phyloP scores from a whole-genome alignment of 2,329 filamentous ascomycete species.

The Venturia oleaginea region DNA sequence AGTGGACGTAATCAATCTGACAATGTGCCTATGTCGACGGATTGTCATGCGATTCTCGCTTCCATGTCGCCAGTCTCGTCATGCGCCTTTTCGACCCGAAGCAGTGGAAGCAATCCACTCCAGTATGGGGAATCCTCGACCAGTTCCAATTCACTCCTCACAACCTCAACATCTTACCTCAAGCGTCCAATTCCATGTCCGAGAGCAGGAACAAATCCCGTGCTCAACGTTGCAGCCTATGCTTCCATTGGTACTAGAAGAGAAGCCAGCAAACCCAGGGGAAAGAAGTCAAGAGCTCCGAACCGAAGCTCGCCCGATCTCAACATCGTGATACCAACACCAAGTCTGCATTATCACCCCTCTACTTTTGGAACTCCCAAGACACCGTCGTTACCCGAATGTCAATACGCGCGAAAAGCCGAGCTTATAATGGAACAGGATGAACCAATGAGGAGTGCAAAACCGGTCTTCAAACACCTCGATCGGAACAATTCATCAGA shows the following conservation, averaged over 20 bases:
- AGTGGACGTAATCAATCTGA: background rate
- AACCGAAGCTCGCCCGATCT: background rate
- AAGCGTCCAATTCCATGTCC: background rate
- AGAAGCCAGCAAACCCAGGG: background rate
- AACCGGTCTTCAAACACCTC: background rate
- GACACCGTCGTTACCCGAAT: background rate
- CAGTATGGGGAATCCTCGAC: background rate
- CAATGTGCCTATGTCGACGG: background rate
- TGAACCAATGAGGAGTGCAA: background rate
- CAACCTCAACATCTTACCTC: background rate
- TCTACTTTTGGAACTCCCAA: background rate
- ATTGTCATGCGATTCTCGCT: background rate
- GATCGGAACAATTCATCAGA: background rate
- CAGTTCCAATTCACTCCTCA: background rate
- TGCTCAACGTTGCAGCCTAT: background rate
- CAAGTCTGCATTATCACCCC: background rate
- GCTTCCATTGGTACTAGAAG: background rate
- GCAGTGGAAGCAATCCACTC: constrained; percentile 3
- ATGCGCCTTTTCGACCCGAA: background rate
- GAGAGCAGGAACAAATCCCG: background rate
- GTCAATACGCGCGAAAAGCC: background rate
- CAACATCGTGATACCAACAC: background rate
- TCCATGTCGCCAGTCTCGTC: background rate
- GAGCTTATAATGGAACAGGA: background rate
- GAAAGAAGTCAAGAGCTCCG: background rate